These are phyloP conservation scores for Vitis cinerea DNA, from an alignment of 164 flowering plant species.

Conservation along the genomic window DNA sequence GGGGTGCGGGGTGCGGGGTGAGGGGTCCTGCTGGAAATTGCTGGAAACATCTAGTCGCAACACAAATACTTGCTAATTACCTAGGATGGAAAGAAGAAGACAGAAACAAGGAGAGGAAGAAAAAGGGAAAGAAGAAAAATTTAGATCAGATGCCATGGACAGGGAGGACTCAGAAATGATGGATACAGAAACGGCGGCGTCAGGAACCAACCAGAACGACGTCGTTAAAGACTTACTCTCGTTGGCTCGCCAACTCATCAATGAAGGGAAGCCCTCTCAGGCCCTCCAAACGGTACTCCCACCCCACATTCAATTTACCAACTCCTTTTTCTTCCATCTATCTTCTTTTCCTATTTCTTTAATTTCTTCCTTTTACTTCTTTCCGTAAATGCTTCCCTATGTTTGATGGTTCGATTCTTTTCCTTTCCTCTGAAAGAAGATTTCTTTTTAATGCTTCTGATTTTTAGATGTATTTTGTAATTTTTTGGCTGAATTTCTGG, in stretches of 20 bases:
- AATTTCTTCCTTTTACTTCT: not conserved
- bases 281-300: constrained; percentile 51
- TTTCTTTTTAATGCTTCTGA: no score
- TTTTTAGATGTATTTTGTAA: no score
- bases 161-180: constrained; percentile 17
- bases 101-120: not conserved
- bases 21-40: not conserved
- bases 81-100: not conserved
- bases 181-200: constrained; percentile 20
- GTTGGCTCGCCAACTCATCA: constrained; percentile 39
- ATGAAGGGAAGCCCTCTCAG: constrained; percentile 44
- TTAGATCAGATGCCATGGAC: constrained; percentile 11
- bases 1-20: no score
- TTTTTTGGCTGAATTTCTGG: no score
- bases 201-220: constrained; percentile 8
- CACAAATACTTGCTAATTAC: not conserved
- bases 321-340: not conserved
- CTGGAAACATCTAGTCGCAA: constrained; percentile 8
- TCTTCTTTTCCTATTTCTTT: not conserved
- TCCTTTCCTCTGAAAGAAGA: no score
- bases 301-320: not conserved
- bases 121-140: not conserved
- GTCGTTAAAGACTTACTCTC: constrained; percentile 27
- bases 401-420: not conserved
- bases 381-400: not conserved